Base-by-base conservation (phyloP, 805 yeast genomes). In the Danielia oregonensis region DNA sequence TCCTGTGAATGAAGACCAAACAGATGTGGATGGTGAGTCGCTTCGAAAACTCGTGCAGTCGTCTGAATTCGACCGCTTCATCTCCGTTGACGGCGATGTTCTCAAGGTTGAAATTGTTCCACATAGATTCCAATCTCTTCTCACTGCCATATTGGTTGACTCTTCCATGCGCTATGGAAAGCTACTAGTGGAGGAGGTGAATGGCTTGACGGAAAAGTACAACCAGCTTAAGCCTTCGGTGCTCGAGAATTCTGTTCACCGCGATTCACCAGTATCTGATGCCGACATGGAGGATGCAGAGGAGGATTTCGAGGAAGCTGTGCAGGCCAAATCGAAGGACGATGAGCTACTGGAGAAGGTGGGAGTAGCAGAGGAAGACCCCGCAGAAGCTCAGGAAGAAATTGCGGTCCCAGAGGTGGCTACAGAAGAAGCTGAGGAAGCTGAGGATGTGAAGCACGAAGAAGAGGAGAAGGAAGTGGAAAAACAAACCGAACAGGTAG, bases 91-190 rank as follows among this genome's bases (percentile, higher is more conserved):
- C 12, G 41, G 33, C 17, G 36, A 33, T 15, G 25, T 18, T 5
- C 4, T 41, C 21, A 29, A 28, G 24, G 17, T 44, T 5, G 35
- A 36, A 26, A 35, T 33, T 11, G 8, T 29, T 4, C 31, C 34
- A 2, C 39, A 39, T 8, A 24, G 30, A 13, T 15, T 34, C 7
- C 39, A 35, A 25, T 29, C 46, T 6, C 19, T 32, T 10, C 30
- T 43, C 16, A 32, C 40, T 4, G 32, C 28, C 10, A 36, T 44
- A 11, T 19, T 39, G 22, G 49, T 43, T 1, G 48, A 44, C 13
- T 33, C 48, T 3, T 30, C 49, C 18, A 23, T 44, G 6, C 26
- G 22, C 4, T 32, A 37, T 13, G 37, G 48, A 13, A 27, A 38
- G 11, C 14, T 25, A 1, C 15, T 46, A 13, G 26, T 42, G 3